Evolutionary conservation across 768 basidiomycete genomes (phyloP).

Genomic region (Tricholoma sp.): DNA sequence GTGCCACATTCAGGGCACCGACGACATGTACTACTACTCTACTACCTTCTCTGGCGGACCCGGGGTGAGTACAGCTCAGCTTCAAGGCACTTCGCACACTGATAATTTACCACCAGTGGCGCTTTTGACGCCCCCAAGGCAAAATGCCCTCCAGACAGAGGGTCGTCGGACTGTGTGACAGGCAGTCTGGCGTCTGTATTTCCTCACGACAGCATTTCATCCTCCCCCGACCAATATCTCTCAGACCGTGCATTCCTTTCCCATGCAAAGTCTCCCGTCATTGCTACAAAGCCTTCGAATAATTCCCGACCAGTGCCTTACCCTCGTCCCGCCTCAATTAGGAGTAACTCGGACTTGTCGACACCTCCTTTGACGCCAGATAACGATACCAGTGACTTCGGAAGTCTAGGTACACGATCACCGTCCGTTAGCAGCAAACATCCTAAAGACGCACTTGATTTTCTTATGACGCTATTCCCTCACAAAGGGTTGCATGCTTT

Average conservation of each 20-base stretch:
- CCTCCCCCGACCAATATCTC: slow-evolving; percentile 21
- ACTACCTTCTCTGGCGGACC: slow-evolving; percentile 94
- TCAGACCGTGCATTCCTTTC: slow-evolving; percentile 13
- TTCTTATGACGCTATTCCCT: slow-evolving; percentile 78
- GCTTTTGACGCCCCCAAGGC: slow-evolving; percentile 88
- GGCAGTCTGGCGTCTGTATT: slow-evolving; percentile 72
- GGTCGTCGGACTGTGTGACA: slow-evolving; percentile 96
- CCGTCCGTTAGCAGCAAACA: slow-evolving; percentile 30
- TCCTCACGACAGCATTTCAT: slow-evolving; percentile 40
- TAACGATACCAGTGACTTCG: slow-evolving; percentile 46
- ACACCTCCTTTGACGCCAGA: slow-evolving; percentile 85
- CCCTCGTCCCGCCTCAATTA: slow-evolving; percentile 40
- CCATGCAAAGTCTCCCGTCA: neutral
- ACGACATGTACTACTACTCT: slow-evolving; percentile 86
- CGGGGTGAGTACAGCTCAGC: slow-evolving; percentile 49
- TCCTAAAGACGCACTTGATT: slow-evolving; percentile 67
- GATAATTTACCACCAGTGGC: slow-evolving; percentile 54
- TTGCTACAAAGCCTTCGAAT: slow-evolving; percentile 2
- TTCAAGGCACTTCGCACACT: slow-evolving; percentile 1
- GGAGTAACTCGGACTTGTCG: slow-evolving; percentile 39
- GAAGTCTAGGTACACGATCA: slow-evolving; percentile 26
- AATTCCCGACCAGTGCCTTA: slow-evolving; percentile 23
- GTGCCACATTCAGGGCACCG: slow-evolving; percentile 76
- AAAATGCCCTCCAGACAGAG: slow-evolving; percentile 95
- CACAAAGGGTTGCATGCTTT: slow-evolving; percentile 61